Conservation (phyloP, 2,329 filamentous ascomycete species). For the Salinomyces thailandicus region DNA sequence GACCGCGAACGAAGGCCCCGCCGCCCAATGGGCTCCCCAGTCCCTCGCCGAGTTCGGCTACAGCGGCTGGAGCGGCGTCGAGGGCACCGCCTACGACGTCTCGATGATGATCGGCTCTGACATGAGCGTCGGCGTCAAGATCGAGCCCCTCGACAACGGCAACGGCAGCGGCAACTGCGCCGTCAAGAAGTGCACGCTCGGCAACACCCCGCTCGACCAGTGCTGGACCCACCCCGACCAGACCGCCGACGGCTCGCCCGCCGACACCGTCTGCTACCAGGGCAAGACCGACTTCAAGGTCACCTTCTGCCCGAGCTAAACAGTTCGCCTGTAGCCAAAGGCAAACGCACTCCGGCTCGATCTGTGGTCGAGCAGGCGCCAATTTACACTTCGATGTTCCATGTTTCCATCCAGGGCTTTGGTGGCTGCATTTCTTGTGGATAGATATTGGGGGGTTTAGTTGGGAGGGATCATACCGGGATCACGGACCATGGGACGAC, state of each 20-base stretch:
- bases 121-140: constrained; percentile 15
- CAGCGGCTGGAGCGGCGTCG: constrained; percentile 9
- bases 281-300: constrained; percentile 21
- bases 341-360: too few relatives aligned
- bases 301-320: constrained; percentile 15
- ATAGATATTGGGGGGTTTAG: too few relatives aligned
- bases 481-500: background rate
- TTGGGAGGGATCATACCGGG: too few relatives aligned
- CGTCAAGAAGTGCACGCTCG: constrained; percentile 13
- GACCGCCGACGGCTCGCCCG: constrained; percentile 14
- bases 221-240: constrained; percentile 21
- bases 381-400: too few relatives aligned
- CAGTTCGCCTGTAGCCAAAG: background rate
- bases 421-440: too few relatives aligned
- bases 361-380: too few relatives aligned
- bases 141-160: constrained; percentile 14
- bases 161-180: constrained; percentile 13
- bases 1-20: constrained; percentile 18
- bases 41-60: constrained; percentile 24
- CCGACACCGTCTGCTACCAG: constrained; percentile 24
- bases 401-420: too few relatives aligned
- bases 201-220: constrained; percentile 11
- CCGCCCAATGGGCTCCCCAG: constrained; percentile 17
- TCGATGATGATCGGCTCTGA: constrained; percentile 20
- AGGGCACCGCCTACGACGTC: constrained; percentile 20